Evolutionary conservation across 75 land plant species (phyloP), one percentile per base, ranked within the genome.

Genomic region (Ceratopteris richardii): DNA sequence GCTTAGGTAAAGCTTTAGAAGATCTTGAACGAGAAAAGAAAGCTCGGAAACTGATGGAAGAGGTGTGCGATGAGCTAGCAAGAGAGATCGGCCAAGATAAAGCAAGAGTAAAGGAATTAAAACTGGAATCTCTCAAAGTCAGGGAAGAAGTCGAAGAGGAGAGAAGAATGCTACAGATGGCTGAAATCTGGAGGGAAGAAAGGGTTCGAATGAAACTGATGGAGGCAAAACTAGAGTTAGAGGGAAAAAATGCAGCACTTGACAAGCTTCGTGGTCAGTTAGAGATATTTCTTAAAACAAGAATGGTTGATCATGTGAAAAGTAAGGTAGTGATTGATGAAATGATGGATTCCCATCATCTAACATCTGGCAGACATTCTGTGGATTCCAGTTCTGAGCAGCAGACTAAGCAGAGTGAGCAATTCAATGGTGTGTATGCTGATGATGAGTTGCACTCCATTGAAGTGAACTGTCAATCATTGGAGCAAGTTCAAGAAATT

Each of bases 111-210:
- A 17, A 46, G 17, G 50, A 46, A 21, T 21, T 46, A 17, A 46
- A 46, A 21, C 3, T n/a, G 50, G 4, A 46, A 21, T 18, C 18
- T 43, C 71, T 67, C 54, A 82, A 78, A 66, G 63, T 82, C 3
- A 68, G 80, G 40, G 99, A 95, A 51, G 99, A 95, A 54, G 64
- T 90, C 1, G 50, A 46, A 14, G 50, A 46, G 50, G 50, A 46
- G 14, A 46, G 50, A 17, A n/a, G 14, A 3, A 21, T 21, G 22
- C 50, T 46, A 2, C 50, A 18, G 22, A n/a, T 46, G 18, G 22
- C 22, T 18, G 50, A 46, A 17, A 21, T 21, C 17, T 46, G 50
- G 50, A n/a, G 50, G 18, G 50, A 46, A 21, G 50, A 46, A 21
- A 46, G 50, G 22, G 50, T 46, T 21, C 50, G 17, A 21, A 5